These are phyloP conservation scores for Endocalyx cinctus DNA, from an alignment of 2,329 filamentous ascomycete species.

Conservation along the genomic window DNA sequence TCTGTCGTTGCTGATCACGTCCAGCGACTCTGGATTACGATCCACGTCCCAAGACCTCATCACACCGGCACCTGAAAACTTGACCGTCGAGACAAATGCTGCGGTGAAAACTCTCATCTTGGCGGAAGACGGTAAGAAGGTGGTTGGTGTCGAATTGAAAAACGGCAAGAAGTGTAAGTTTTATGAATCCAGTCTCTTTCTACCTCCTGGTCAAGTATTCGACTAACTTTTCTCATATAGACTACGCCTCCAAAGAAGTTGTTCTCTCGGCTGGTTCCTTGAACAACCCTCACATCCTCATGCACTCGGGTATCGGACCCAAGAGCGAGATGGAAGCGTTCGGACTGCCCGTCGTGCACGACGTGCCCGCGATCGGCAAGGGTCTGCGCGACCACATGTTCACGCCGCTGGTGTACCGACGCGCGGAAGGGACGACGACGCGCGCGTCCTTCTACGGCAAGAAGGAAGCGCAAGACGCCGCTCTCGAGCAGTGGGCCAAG, in stretches of 20 bases:
- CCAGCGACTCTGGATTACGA: conserved; percentile 41
- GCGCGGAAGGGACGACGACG: too few relatives aligned
- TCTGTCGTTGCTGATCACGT: conserved; percentile 45
- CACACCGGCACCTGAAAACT: conserved; percentile 38
- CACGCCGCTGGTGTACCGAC: too few relatives aligned
- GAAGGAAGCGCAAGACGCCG: too few relatives aligned
- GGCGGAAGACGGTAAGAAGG: conserved; percentile 33
- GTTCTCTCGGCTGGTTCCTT: conserved; percentile 21
- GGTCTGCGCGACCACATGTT: conserved; percentile 21
- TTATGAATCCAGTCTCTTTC: too few relatives aligned
- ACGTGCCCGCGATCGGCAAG: conserved; percentile 23
- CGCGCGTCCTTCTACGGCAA: too few relatives aligned
- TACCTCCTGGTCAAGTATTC: too few relatives aligned
- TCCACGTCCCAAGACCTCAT: conserved; percentile 50
- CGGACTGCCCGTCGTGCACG: conserved; percentile 15
- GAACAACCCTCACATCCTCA: conserved; percentile 24
- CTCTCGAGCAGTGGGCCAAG: conserved; percentile 20
- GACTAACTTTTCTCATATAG: too few relatives aligned
- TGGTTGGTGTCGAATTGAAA: conserved; percentile 40
- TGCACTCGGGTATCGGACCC: conserved; percentile 25
- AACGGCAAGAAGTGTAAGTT: conserved; percentile 35
- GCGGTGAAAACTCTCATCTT: conserved; percentile 44
- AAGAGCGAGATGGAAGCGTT: conserved; percentile 14
- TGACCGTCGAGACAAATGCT: conserved; percentile 46
- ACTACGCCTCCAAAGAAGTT: conserved; percentile 23